Evolutionary conservation across 306 rosid genomes (phyloP), one percentile per base, ranked within the genome.

Genomic region (Dalbergia cultrata): DNA sequence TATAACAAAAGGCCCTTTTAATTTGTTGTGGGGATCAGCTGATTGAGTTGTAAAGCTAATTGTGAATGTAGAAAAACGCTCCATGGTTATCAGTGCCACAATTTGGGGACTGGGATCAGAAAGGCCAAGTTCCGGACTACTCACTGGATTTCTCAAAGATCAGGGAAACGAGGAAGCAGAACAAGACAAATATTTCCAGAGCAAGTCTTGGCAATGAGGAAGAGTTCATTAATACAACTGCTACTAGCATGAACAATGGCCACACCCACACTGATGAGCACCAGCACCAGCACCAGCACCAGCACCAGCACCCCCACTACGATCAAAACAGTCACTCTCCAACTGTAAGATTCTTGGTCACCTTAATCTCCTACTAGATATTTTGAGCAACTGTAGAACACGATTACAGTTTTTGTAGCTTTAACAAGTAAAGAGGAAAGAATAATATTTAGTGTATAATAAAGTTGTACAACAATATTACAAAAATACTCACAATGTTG

Each of bases 101-200:
- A 77, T 95, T 93, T 79, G 99, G 99, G 71, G 98, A 91, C 57
- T 95, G 99, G 99, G 99, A 95, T 72, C 98, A 93, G 83, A 93
- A 90, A 76, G 99, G 96, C 4, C 94, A 85, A 82, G 59, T 90
- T 65, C 98, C 98, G 0, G 99, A 95, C 64, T 95, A 95, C 84
- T 95, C 98, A 3, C 84, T 93, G 67, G 99, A 95, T 89, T 95
- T 95, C 90, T 90, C 99, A 14, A 95, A 95, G 86, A 93, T 95
- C 34, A 82, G 99, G 73, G 99, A 95, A 86, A 88, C 80, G 67
- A 95, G 98, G 91, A 95, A 95, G 89, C 98, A 93, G 72, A 93
- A 95, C 93, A 95, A 95, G 84, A 86, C 92, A 45, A 95, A 89
- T 13, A 80, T 91, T 60, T 91, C 98, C 18, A 88, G 98, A 76